phyloP scores from a whole-genome alignment of 352 stramenopile species.

The Phytophthora idaei region DNA sequence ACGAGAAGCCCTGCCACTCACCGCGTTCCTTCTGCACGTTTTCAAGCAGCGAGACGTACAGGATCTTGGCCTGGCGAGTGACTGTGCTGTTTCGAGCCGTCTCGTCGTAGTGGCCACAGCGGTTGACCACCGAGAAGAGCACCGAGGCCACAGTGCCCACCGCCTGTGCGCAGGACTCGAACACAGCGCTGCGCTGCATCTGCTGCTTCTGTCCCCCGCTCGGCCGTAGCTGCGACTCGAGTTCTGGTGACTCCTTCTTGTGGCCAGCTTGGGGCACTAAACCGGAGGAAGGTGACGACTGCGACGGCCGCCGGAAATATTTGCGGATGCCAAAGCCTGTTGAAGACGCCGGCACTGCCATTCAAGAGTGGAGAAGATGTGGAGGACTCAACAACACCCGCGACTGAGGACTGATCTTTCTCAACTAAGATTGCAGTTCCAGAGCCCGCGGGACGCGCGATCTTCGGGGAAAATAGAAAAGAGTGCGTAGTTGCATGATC shows the following conservation, averaged over 20 bases:
- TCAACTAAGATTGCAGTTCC: conserved; percentile 10
- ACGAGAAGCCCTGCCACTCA: conserved; percentile 70
- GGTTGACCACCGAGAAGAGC: conserved; percentile 56
- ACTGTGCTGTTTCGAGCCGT: conserved; percentile 33
- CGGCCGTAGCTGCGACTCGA: conserved; percentile 5
- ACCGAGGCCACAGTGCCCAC: conserved; percentile 54
- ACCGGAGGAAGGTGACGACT: conserved; percentile 13
- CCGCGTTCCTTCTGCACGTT: conserved; percentile 67
- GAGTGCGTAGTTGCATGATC: conserved; percentile 8
- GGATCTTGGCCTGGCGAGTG: conserved; percentile 61
- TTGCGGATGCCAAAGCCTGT: conserved; percentile 33
- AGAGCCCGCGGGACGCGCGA: conserved; percentile 1
- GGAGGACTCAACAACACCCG: conserved; percentile 6
- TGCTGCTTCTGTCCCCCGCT: neutral
- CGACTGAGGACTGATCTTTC: conserved; percentile 9
- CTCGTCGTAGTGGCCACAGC: conserved; percentile 39
- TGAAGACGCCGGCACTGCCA: conserved; percentile 26
- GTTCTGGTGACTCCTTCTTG: conserved; percentile 6
- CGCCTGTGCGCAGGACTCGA: conserved; percentile 61
- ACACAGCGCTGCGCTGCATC: conserved; percentile 45
- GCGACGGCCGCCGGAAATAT: conserved; percentile 39
- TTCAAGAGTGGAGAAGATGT: conserved; percentile 6
- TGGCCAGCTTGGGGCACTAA: conserved; percentile 6
- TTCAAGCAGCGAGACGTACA: conserved; percentile 74
- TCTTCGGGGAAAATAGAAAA: conserved; percentile 33